Percentiles rank a stretch among this genome's conserved stretches.
Evolutionary conservation across 2,329 filamentous ascomycete genomes (phyloP).

Genomic region (Ilyonectria destructans): DNA sequence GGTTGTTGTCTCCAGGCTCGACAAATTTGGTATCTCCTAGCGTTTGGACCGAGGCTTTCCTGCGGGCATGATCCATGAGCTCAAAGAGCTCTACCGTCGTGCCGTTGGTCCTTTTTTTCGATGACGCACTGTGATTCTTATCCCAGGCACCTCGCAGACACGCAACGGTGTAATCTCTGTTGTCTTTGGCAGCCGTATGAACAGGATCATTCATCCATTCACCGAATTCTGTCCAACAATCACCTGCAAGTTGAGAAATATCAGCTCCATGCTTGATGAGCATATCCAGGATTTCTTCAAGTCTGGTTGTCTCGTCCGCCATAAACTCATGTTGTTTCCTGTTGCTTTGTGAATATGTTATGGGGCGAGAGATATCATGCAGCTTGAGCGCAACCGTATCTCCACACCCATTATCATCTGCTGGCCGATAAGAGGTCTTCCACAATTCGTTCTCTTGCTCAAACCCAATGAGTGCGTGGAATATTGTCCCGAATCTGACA

Average conservation of each 20-base stretch:
- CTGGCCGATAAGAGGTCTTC: neutral
- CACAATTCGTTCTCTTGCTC: conserved; percentile 36
- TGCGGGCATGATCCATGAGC: neutral
- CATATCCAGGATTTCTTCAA: conserved; percentile 47
- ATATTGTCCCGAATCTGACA: conserved; percentile 17
- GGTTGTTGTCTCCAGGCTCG: neutral
- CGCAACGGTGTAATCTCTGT: conserved; percentile 31
- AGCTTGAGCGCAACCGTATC: neutral
- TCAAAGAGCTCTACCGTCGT: neutral
- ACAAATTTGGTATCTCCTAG: neutral
- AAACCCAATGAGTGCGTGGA: conserved; percentile 39
- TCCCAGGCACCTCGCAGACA: conserved; percentile 2
- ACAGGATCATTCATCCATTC: neutral
- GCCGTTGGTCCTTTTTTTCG: neutral
- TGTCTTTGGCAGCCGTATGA: neutral
- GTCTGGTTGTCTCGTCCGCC: conserved; percentile 21
- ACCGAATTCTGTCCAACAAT: too few relatives aligned
- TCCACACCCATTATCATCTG: conserved; percentile 22
- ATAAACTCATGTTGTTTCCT: neutral
- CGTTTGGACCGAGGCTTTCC: neutral
- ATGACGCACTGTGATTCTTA: neutral
- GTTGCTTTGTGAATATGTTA: neutral
- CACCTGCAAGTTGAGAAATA: conserved; percentile 9
- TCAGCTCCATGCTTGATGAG: conserved; percentile 37
- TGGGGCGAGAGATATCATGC: neutral